Evolutionary conservation across 208 protist species (phyloP).

Genomic region (Novymonas esmeraldas): DNA sequence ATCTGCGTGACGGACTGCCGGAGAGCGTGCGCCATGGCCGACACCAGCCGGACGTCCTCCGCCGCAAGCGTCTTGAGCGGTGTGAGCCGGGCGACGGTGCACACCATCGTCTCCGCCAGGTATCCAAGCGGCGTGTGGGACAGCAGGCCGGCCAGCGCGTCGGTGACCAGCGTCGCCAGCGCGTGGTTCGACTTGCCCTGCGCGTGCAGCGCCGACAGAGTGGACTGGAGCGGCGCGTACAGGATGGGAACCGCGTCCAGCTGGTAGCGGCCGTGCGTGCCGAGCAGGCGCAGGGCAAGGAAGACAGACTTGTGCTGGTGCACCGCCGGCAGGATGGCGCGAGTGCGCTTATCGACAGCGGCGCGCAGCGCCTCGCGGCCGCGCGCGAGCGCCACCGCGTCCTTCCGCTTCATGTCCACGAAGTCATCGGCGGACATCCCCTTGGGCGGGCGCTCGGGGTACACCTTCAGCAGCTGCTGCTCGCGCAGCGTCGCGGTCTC

Average conservation of each 20-base stretch:
- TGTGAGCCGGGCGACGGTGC: conserved; percentile 57
- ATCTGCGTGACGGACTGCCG: conserved; percentile 75
- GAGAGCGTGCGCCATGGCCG: conserved; percentile 60
- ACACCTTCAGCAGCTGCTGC: conserved; percentile 80
- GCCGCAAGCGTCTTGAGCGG: conserved; percentile 47
- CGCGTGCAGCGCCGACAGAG: conserved; percentile 16
- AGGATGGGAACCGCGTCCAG: conserved; percentile 55
- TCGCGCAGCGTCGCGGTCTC: conserved; percentile 62
- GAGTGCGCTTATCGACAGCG: conserved; percentile 61
- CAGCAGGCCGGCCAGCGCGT: conserved; percentile 70
- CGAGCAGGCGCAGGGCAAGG: conserved; percentile 71
- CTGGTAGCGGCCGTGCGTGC: conserved; percentile 63
- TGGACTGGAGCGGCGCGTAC: conserved; percentile 63
- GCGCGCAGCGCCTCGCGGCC: conserved; percentile 64
- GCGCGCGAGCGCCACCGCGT: conserved; percentile 74
- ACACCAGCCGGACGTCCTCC: conserved; percentile 69
- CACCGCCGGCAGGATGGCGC: conserved; percentile 36
- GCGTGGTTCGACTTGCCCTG: conserved; percentile 40
- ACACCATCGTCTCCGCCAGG: conserved; percentile 61
- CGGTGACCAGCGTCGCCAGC: conserved; percentile 52
- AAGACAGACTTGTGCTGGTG: conserved; percentile 57
- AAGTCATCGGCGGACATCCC: conserved; percentile 87
- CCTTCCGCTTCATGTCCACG: conserved; percentile 76
- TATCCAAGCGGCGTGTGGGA: conserved; percentile 56
- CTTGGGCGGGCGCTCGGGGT: conserved; percentile 82